These are phyloP conservation scores for Mucor circinelloides DNA, from an alignment of 371 early-diverging fungal genomes.

Conservation along the genomic window DNA sequence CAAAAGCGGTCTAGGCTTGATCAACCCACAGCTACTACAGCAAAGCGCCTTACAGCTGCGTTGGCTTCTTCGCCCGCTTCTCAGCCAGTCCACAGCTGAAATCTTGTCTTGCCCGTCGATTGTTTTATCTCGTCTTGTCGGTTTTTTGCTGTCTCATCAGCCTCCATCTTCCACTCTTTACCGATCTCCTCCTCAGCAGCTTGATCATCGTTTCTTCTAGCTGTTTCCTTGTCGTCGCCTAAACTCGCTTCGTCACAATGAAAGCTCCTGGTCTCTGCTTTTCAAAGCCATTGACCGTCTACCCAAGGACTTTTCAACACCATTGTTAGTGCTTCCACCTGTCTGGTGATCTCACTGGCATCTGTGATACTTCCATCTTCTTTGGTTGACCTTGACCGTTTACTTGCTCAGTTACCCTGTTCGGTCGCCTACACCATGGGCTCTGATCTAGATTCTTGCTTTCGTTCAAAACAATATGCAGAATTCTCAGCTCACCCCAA, in stretches of 20 bases:
- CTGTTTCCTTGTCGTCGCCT: constrained; percentile 8
- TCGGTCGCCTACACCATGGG: too few relatives aligned
- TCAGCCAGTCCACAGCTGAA: background rate
- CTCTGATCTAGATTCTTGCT: too few relatives aligned
- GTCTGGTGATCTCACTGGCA: background rate
- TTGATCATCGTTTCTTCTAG: background rate
- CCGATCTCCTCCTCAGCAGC: too few relatives aligned
- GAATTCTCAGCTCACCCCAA: too few relatives aligned
- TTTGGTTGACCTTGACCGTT: background rate
- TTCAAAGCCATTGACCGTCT: constrained; percentile 10
- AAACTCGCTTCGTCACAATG: background rate
- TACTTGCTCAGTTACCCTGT: too few relatives aligned
- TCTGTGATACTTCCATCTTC: constrained; percentile 1
- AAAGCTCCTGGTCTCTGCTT: background rate
- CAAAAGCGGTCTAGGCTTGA: too few relatives aligned
- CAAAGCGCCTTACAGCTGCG: too few relatives aligned
- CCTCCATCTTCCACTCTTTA: background rate
- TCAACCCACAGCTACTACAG: too few relatives aligned
- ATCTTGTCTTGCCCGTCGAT: background rate
- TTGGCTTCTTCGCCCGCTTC: too few relatives aligned
- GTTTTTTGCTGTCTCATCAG: background rate
- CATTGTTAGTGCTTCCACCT: background rate
- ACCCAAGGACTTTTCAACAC: background rate
- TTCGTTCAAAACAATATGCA: too few relatives aligned
- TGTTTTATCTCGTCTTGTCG: background rate